A percentile compares a stretch with the other conserved stretches of the same genome.
Evolutionary conservation across 2,329 filamentous ascomycete species (phyloP).

Genomic region (Gyromitra esculenta): DNA sequence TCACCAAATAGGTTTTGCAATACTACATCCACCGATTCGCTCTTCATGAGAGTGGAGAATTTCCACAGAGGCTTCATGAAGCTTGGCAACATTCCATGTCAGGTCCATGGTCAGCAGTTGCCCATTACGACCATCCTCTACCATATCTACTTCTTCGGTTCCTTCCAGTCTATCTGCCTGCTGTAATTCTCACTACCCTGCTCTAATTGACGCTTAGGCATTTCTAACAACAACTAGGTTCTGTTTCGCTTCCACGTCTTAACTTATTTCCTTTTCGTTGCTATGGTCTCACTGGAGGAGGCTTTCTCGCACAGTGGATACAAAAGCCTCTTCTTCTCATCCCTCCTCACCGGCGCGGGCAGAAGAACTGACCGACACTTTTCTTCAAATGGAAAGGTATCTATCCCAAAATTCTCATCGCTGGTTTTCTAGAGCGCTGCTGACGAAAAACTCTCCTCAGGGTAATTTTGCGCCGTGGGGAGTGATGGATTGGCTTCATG

Average conservation of each 20-base stretch:
- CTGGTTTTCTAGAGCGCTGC: neutral
- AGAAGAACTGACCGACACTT: conserved; percentile 68
- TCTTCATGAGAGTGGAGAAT: conserved; percentile 68
- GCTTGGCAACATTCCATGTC: conserved; percentile 66
- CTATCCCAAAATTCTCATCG: neutral
- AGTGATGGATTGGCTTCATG: conserved; percentile 70
- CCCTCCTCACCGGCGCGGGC: conserved; percentile 66
- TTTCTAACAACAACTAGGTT: conserved; percentile 17
- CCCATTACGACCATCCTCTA: conserved; percentile 75
- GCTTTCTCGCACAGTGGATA: conserved; percentile 75
- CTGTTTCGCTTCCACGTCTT: conserved; percentile 75
- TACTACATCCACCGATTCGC: conserved; percentile 79
- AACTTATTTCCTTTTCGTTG: conserved; percentile 74
- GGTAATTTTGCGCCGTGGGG: conserved; percentile 71
- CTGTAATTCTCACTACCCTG: conserved; percentile 60
- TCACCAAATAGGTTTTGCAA: conserved; percentile 66
- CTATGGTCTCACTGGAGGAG: conserved; percentile 73
- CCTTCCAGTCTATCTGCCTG: conserved; percentile 73
- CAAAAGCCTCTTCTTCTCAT: conserved; percentile 66
- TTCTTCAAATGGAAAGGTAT: conserved; percentile 65
- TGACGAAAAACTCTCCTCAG: conserved; percentile 20
- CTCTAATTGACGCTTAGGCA: no score
- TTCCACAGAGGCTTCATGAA: conserved; percentile 63
- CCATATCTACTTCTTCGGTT: conserved; percentile 72
- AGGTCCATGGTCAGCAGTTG: conserved; percentile 70